These are phyloP conservation scores for Leccinum griseonigrum DNA, from an alignment of 1,284 basidiomycete genomes.

Conservation along the genomic window DNA sequence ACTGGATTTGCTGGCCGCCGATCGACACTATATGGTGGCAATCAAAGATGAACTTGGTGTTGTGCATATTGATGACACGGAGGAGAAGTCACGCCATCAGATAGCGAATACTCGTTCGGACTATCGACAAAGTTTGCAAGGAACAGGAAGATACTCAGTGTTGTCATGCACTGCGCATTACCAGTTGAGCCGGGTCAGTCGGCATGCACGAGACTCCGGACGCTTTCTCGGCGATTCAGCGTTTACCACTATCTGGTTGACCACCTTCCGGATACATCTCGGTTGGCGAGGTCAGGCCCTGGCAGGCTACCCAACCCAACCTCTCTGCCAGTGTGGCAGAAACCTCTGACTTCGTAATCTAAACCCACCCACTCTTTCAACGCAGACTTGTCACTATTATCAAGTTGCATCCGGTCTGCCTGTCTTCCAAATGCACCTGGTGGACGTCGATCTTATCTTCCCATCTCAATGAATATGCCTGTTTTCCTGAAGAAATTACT, in stretches of 20 bases:
- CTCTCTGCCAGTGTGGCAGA: conserved; percentile 29
- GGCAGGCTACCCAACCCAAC: conserved; percentile 9
- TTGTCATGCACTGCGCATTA: conserved; percentile 35
- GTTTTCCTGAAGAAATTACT: conserved; percentile 82
- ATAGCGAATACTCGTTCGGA: conserved; percentile 64
- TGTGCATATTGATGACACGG: conserved; percentile 79
- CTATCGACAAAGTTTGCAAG: conserved; percentile 59
- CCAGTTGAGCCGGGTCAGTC: conserved; percentile 30
- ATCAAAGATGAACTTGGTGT: conserved; percentile 77
- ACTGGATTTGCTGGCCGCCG: conserved; percentile 73
- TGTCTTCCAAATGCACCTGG: conserved; percentile 84
- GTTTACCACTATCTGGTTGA: conserved; percentile 12
- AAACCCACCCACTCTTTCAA: conserved; percentile 78
- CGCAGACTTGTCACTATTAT: conserved; percentile 91
- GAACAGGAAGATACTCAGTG: conserved; percentile 57
- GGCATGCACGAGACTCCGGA: conserved; percentile 41
- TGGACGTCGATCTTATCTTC: conserved; percentile 92
- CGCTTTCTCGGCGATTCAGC: conserved; percentile 47
- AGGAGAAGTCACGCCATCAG: conserved; percentile 71
- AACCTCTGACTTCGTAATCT: conserved; percentile 64
- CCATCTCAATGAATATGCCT: conserved; percentile 79
- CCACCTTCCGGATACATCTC: conserved; percentile 17
- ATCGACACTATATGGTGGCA: conserved; percentile 60
- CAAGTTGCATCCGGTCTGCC: conserved; percentile 93
- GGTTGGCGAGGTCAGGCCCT: conserved; percentile 21